Base-by-base conservation (phyloP, 176 grass and related monocot genomes). In the Lolium perenne region DNA sequence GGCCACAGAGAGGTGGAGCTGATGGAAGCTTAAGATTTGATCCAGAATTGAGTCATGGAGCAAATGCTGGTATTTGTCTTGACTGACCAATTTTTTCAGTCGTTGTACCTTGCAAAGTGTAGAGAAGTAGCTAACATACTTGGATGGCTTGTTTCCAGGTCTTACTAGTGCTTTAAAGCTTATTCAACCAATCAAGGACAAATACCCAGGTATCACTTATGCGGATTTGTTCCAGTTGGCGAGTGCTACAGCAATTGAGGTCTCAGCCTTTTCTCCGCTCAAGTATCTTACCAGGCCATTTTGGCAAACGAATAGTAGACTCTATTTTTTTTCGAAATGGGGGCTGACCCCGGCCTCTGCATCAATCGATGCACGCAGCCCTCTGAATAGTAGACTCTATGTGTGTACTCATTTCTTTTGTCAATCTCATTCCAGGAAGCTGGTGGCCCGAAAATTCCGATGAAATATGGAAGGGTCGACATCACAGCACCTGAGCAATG, bases 201-300 rank as follows among this genome's bases (percentile, higher is more conserved):
- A 94, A 66, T 98, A 95, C 87, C 82, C 93, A 2, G 86, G 74
- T 29, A 90, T 98, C 71, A 95, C 90, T 63, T 95, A 94, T 47
- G 93, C 94, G 4, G 97, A 98, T 84, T 78, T 95, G 79, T 98
- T 98, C 83, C 94, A 98, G 81, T 88, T 98, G 86, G 96, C 93
- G n/a, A 98, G 96, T 86, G 93, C 96, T 74, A 92, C 97, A 73
- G 92, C 97, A 63, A 98, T 98, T 83, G 94, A 98, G 97, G 97
- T 98, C 76, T 69, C 25, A 60, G 7, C 3, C 50, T 83, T 58
- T 90, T 48, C 71, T 86, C 58, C 64, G 64, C 61, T 87, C 3
- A 76, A 77, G 1, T 86, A 4, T 41, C 55, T 38, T 65, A 67
- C 61, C 14, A 57, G 38, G 62, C 14, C 0, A 61, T 67, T 80